phyloP scores from a whole-genome alignment of 805 yeast genomes.

The Lachancea kluyveri region DNA sequence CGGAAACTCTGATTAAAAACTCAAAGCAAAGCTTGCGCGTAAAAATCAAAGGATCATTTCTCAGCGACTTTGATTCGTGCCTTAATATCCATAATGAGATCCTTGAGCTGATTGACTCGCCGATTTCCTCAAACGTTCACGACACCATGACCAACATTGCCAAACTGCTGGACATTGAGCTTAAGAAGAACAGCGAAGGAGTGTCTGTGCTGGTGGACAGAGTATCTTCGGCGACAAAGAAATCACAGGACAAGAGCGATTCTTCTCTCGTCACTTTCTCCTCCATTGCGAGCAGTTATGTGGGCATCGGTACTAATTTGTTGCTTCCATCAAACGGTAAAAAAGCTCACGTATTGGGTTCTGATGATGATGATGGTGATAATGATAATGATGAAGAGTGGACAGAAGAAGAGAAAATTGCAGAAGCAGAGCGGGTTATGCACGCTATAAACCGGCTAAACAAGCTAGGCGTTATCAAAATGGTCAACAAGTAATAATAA shows the following conservation, averaged over 20 bases:
- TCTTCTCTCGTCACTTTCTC: no score
- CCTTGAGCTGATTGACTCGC: constrained; percentile 3
- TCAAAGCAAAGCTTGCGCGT: constrained; percentile 4
- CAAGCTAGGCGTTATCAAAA: constrained; percentile 9
- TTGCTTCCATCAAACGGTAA: constrained; percentile 2
- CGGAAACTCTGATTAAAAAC: constrained; percentile 5
- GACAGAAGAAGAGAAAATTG: constrained; percentile 9
- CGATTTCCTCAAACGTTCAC: constrained; percentile 3
- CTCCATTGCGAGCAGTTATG: no score
- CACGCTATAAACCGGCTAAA: constrained; percentile 8
- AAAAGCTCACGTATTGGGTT: background rate
- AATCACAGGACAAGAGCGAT: no score
- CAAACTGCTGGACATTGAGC: background rate
- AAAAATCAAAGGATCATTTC: constrained; percentile 3
- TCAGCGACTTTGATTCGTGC: constrained; percentile 1
- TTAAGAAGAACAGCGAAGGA: no score
- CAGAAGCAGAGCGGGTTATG: constrained; percentile 8
- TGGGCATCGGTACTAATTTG: no score
- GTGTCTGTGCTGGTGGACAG: no score
- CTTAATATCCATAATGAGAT: constrained; percentile 2
- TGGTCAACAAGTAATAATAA: no score
- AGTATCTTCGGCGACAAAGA: no score
- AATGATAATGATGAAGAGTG: constrained; percentile 3
- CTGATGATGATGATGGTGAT: background rate
- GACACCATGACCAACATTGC: constrained; percentile 1